phyloP scores from a whole-genome alignment of 2,329 filamentous ascomycete species.

The Xylariaceae sp. region DNA sequence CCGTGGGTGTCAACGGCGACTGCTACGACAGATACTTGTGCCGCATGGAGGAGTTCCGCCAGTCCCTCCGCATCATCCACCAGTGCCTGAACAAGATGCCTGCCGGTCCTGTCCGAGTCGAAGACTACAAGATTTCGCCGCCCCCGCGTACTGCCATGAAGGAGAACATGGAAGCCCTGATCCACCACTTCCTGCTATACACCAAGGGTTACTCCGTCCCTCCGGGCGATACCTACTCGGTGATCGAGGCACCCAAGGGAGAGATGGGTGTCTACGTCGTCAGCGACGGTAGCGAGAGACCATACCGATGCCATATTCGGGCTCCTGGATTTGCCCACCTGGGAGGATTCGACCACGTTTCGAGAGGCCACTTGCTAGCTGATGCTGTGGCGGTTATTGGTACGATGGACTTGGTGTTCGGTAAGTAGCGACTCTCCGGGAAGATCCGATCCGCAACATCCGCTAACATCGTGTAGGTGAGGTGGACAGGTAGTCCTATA shows the following conservation, averaged over 20 bases:
- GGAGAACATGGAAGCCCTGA: slow-evolving; percentile 99
- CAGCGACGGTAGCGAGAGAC: slow-evolving; percentile 90
- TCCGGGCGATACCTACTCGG: slow-evolving; percentile 94
- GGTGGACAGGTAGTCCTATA: slow-evolving; percentile 46
- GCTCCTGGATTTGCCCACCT: slow-evolving; percentile 95
- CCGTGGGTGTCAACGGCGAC: slow-evolving; percentile 92
- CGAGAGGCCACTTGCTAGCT: slow-evolving; percentile 84
- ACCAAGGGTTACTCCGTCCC: slow-evolving; percentile 98
- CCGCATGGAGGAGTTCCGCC: slow-evolving; percentile 99
- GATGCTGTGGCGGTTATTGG: slow-evolving; percentile 95
- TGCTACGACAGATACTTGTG: slow-evolving; percentile 99
- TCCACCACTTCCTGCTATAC: slow-evolving; percentile 98
- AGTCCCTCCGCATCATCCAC: slow-evolving; percentile 95
- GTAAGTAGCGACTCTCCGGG: slow-evolving; percentile 40
- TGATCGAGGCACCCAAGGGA: slow-evolving; percentile 98
- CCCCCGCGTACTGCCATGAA: slow-evolving; percentile 98
- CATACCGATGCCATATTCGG: slow-evolving; percentile 95
- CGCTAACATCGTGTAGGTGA: slow-evolving; percentile 40
- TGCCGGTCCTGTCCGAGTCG: slow-evolving; percentile 82
- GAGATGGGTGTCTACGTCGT: slow-evolving; percentile 98
- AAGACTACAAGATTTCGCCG: slow-evolving; percentile 97
- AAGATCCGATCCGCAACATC: slow-evolving; percentile 25
- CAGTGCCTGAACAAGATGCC: slow-evolving; percentile 99
- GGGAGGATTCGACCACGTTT: slow-evolving; percentile 87
- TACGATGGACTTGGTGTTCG: slow-evolving; percentile 85